Conservation (phyloP, 179 eudicot species). For the Corrigiola litoralis region DNA sequence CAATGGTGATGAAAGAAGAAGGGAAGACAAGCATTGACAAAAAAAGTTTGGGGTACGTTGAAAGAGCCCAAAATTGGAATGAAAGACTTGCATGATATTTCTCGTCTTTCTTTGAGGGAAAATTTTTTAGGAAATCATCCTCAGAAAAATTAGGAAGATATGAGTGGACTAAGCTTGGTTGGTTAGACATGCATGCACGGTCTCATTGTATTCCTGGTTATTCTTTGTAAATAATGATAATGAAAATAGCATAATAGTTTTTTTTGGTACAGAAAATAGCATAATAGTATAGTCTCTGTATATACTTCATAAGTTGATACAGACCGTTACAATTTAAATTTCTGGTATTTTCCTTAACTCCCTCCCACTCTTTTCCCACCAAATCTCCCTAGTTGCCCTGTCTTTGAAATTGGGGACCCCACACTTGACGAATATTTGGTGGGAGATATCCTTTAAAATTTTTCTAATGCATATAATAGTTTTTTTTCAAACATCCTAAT, state of each 20-base stretch:
- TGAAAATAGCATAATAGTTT: too few species aligned
- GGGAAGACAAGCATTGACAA: constrained; percentile 17
- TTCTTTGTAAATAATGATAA: not conserved
- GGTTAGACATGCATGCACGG: not conserved
- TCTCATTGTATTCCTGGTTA: too few species aligned
- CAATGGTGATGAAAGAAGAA: constrained; percentile 15
- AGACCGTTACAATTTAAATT: constrained; percentile 29
- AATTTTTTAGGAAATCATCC: constrained; percentile 12
- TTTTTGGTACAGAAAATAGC: too few species aligned
- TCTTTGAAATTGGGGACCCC: too few species aligned
- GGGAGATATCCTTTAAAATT: not conserved
- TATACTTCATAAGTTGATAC: too few species aligned
- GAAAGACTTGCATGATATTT: not conserved
- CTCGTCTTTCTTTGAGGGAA: not conserved
- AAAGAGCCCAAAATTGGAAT: constrained; percentile 21
- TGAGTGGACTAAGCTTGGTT: constrained; percentile 7
- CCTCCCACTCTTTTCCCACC: constrained; percentile 24
- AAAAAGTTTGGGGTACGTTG: constrained; percentile 9
- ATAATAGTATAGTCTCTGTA: not conserved
- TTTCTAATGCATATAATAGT: too few species aligned
- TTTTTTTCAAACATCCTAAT: too few species aligned
- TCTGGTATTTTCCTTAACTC: constrained; percentile 14
- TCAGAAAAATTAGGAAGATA: constrained; percentile 18
- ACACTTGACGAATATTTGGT: not conserved
- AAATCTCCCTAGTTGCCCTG: not conserved